phyloP scores from a whole-genome alignment of 768 basidiomycete species.

The Russula griseocarnosa region DNA sequence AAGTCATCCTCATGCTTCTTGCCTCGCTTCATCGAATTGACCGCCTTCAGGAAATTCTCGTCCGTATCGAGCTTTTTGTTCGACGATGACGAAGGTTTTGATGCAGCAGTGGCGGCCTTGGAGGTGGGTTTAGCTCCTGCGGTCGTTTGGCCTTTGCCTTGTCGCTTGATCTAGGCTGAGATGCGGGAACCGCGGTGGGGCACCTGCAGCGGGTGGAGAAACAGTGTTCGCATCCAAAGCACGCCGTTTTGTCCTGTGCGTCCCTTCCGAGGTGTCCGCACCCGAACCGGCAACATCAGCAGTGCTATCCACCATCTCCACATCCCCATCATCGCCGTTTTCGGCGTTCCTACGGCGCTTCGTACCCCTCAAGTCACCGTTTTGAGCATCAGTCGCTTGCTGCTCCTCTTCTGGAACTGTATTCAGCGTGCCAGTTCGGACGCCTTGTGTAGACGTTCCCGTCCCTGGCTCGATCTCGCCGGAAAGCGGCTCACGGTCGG shows the following conservation, averaged over 20 bases:
- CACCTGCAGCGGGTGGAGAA: neutral
- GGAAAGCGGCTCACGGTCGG: slow-evolving; percentile 13
- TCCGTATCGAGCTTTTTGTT: slow-evolving; percentile 47
- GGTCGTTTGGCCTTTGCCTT: neutral
- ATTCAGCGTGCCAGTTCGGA: neutral
- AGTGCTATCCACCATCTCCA: neutral
- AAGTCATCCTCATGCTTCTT: slow-evolving; percentile 63
- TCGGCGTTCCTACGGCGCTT: slow-evolving; percentile 12
- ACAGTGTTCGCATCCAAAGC: slow-evolving; percentile 4
- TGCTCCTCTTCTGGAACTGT: slow-evolving; percentile 22
- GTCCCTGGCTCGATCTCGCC: slow-evolving; percentile 11
- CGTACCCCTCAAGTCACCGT: slow-evolving; percentile 1
- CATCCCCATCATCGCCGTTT: neutral
- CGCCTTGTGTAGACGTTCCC: slow-evolving; percentile 1
- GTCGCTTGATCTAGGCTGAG: neutral
- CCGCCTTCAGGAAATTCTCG: slow-evolving; percentile 57
- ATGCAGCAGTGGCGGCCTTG: neutral
- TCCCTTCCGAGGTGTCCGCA: neutral
- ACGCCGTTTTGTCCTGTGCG: slow-evolving; percentile 16
- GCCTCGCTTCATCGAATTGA: slow-evolving; percentile 65
- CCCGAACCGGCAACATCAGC: neutral
- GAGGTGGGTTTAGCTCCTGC: neutral
- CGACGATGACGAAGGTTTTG: neutral
- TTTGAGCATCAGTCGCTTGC: slow-evolving; percentile 12
- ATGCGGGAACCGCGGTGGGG: neutral